Conservation (phyloP, 169 alveolate species). For the Plasmodium gonderi region DNA sequence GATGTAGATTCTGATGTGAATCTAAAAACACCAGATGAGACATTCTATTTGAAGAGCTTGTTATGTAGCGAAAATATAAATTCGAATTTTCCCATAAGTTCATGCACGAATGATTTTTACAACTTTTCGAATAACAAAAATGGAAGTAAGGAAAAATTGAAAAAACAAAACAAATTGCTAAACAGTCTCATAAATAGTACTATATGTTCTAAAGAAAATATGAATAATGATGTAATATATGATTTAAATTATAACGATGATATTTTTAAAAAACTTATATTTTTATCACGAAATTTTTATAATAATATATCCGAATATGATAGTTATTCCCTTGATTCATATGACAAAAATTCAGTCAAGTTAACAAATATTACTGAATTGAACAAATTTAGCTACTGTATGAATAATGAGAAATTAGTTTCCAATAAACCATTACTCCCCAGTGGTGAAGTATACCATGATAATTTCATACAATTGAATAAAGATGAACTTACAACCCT, state of each 20-base stretch:
- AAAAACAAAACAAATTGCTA: not conserved
- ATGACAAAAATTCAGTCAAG: not conserved
- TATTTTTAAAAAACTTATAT: slow-evolving; percentile 18
- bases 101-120: not conserved
- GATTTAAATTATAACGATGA: slow-evolving; percentile 30
- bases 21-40: not conserved
- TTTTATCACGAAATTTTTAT: slow-evolving; percentile 19
- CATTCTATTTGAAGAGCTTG: not conserved
- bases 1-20: not conserved
- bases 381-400: not conserved
- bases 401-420: not conserved
- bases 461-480: too few species aligned
- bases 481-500: not conserved
- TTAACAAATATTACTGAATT: not conserved
- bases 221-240: slow-evolving; percentile 8
- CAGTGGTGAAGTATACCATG: not conserved
- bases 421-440: not conserved
- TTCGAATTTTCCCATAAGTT: not conserved
- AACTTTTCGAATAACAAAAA: not conserved
- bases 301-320: slow-evolving; percentile 20
- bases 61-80: not conserved
- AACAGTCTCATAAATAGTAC: not conserved
- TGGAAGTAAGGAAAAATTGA: not conserved
- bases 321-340: not conserved
- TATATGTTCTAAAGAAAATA: slow-evolving; percentile 6